A percentile compares a stretch with the other conserved stretches of the same genome.
Evolutionary conservation across 2,329 filamentous ascomycete species (phyloP).

Genomic region (Purpureocillium lavendulum): DNA sequence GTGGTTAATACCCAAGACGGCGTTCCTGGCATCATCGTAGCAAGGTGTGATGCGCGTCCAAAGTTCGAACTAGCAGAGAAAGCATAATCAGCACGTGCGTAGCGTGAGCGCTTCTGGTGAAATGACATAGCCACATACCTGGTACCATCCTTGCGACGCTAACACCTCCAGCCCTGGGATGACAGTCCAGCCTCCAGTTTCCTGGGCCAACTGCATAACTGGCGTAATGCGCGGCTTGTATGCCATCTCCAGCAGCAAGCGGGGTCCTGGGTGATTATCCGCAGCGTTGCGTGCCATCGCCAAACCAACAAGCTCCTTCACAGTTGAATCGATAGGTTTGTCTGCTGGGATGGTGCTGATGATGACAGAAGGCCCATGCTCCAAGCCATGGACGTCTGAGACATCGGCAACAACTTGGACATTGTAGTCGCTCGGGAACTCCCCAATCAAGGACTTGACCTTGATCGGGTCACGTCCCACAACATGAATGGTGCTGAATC

Average conservation of each 20-base stretch:
- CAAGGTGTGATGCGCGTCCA: constrained; percentile 78
- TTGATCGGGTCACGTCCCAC: constrained; percentile 69
- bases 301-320: constrained; percentile 55
- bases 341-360: constrained; percentile 91
- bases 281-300: constrained; percentile 32
- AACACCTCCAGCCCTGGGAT: constrained; percentile 85
- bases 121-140: constrained; percentile 50
- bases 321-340: constrained; percentile 64
- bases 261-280: constrained; percentile 25
- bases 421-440: constrained; percentile 68
- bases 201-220: constrained; percentile 74
- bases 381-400: constrained; percentile 35
- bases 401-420: constrained; percentile 52
- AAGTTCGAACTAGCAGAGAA: constrained; percentile 55
- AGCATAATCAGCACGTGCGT: too few relatives aligned
- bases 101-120: too few relatives aligned
- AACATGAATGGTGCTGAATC: constrained; percentile 79
- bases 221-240: constrained; percentile 83
- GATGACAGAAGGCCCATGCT: constrained; percentile 55
- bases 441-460: constrained; percentile 55
- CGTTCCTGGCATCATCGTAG: constrained; percentile 59
- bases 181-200: constrained; percentile 65
- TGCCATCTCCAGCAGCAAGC: constrained; percentile 85
- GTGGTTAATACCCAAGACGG: constrained; percentile 34
- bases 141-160: constrained; percentile 81